These are phyloP conservation scores for Cymbomonas tetramitiformis DNA, from an alignment of 139 green algal species.

Conservation along the genomic window DNA sequence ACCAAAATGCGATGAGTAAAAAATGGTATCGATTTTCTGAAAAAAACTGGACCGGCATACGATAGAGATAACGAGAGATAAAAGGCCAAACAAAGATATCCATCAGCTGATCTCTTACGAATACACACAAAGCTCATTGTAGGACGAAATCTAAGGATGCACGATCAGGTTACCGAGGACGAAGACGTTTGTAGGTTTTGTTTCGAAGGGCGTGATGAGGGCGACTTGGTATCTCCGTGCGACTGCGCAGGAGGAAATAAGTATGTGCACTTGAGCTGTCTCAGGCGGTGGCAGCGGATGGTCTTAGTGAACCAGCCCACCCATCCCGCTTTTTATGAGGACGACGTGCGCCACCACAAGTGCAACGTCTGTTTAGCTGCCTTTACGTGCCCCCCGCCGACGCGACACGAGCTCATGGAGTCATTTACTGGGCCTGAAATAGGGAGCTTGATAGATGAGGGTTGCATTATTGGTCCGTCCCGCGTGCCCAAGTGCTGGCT, in stretches of 20 bases:
- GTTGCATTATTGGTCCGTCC: conserved; percentile 12
- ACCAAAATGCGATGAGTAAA: too few relatives aligned
- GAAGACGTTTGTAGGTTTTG: conserved; percentile 15
- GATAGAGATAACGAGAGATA: too few relatives aligned
- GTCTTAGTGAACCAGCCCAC: conserved; percentile 17
- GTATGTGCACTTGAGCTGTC: conserved; percentile 12
- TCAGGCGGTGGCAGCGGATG: conserved; percentile 16
- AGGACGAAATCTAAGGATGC: too few relatives aligned
- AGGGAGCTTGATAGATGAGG: conserved; percentile 4
- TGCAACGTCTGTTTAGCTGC: conserved; percentile 10
- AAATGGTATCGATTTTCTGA: too few relatives aligned
- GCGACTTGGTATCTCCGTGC: background rate
- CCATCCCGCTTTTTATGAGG: conserved; percentile 17
- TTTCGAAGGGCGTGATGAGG: conserved; percentile 8
- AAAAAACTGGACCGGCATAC: too few relatives aligned
- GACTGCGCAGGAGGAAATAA: conserved; percentile 8
- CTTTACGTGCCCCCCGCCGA: conserved; percentile 15
- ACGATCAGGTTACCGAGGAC: too few relatives aligned
- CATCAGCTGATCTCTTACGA: too few relatives aligned
- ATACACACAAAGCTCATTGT: too few relatives aligned
- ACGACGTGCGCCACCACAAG: conserved; percentile 4
- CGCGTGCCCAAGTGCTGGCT: too few relatives aligned
- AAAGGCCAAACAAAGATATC: too few relatives aligned
- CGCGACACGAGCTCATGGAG: conserved; percentile 11
- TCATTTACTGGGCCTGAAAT: conserved; percentile 20